Evolutionary conservation across 164 flowering plant species (phyloP), one percentile per base, ranked within the genome.

Genomic region (Vitis riparia): DNA sequence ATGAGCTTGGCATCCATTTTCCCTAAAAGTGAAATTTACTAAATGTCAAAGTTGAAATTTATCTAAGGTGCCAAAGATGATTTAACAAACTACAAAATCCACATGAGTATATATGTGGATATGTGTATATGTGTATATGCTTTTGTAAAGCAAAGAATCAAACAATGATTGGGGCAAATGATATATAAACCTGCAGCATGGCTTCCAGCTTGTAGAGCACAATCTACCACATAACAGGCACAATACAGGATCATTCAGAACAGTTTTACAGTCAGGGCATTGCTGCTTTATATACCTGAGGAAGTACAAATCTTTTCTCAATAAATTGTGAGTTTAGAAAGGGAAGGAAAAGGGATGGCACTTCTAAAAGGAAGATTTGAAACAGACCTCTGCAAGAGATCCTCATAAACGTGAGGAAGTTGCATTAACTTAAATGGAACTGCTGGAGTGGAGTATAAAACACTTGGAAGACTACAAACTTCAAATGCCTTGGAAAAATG

Each of bases 141-240:
- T 23, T 52, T 19, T 29, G 19, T 66, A 29, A 65, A 58, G 29
- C 55, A 55, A 52, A 15, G 30, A 51, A 11, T 29, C 11, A 62
- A 48, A 52, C 10, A 51, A 66, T 67, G 14, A 32, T 29, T 1
- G 5, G 53, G 7, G 7, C 15, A 23, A 50, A 15, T 10, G 55
- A 37, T n/a, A 44, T 7, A 51, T 23, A 19, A 73, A 95, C 99
- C 96, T 90, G 98, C 98, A 93, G 77, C 99, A 95, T n/a, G 78
- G 14, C 72, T 85, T 88, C 97, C 93, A 84, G 69, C 51, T 79
- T 16, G 89, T 83, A 63, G 90, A 89, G 83, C 98, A 95, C 72
- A 95, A 63, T 82, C 83, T 85, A 69, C 98, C 98, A 84, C 99
- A 95, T 11, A 93, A 63, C 77, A 95, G 82, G 86, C 99, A 95